A percentile compares a stretch with the other conserved stretches of the same genome.
Conservation (phyloP, 2,329 filamentous ascomycete species). For the Helminthosporium solani region DNA sequence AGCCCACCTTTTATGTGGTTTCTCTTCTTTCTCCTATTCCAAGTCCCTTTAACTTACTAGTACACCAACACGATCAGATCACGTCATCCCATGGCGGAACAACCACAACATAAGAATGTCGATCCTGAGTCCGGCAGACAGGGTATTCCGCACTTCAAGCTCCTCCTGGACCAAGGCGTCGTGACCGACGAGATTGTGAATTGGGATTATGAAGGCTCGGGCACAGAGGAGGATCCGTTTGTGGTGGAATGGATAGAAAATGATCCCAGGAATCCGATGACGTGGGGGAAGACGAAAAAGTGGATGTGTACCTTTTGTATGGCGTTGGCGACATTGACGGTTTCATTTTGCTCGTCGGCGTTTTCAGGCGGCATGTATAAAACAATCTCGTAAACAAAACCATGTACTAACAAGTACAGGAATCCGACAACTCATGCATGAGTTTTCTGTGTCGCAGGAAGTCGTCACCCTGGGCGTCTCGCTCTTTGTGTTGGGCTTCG, state of each 20-base stretch:
- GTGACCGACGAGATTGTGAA: conserved; percentile 41
- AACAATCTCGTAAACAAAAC: neutral
- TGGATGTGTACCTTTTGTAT: conserved; percentile 45
- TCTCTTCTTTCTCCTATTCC: neutral
- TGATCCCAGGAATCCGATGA: conserved; percentile 50
- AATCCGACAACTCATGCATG: conserved; percentile 40
- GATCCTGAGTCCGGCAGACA: conserved; percentile 39
- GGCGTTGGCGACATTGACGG: conserved; percentile 46
- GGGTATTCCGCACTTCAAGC: conserved; percentile 38
- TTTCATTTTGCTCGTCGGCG: conserved; percentile 47
- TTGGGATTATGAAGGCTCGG: conserved; percentile 45
- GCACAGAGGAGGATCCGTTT: conserved; percentile 48
- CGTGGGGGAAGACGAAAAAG: conserved; percentile 42
- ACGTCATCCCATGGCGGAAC: conserved; percentile 13
- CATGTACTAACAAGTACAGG: conserved; percentile 18
- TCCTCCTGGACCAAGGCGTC: conserved; percentile 40
- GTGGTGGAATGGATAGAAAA: conserved; percentile 50
- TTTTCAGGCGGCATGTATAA: conserved; percentile 39
- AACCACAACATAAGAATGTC: conserved; percentile 1
- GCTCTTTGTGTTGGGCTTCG: conserved; percentile 48
- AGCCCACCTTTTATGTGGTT: neutral
- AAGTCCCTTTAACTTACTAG: neutral
- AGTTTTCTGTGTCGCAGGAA: conserved; percentile 44
- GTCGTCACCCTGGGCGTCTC: conserved; percentile 45
- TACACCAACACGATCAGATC: neutral